A percentile compares a stretch with the other conserved stretches of the same genome.
Conservation (phyloP, 768 basidiomycete genomes). For the Crassisporium funariophilum region DNA sequence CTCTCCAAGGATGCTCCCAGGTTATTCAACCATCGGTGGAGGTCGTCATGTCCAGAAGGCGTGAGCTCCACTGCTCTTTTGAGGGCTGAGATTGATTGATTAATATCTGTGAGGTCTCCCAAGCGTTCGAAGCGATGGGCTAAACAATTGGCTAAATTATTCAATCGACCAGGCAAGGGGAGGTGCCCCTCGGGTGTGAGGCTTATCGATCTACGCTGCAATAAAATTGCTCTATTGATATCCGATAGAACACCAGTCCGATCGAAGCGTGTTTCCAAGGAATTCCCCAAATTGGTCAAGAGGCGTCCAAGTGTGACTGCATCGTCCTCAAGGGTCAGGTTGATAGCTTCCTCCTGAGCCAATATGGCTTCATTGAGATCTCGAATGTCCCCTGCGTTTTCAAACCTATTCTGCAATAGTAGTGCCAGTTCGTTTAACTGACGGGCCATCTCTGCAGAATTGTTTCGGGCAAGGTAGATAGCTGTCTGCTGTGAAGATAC, state of each 20-base stretch:
- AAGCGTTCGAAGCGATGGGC: conserved; percentile 22
- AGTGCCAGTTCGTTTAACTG: conserved; percentile 15
- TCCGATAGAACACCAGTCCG: conserved; percentile 20
- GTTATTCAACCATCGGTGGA: no score
- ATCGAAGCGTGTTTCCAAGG: conserved; percentile 15
- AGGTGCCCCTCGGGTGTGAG: conserved; percentile 15
- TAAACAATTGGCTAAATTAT: conserved; percentile 18
- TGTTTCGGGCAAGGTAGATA: conserved; percentile 6
- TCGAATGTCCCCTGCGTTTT: not conserved
- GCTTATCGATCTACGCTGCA: not conserved
- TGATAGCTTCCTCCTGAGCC: conserved; percentile 1
- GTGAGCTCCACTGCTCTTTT: conserved; percentile 20
- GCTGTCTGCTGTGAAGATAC: conserved; percentile 12
- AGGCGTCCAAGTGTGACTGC: not conserved
- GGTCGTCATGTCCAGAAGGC: conserved; percentile 15
- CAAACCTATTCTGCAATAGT: no score
- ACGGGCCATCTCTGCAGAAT: conserved; percentile 7
- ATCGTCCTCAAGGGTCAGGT: no score
- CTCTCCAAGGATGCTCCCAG: no score
- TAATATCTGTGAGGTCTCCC: conserved; percentile 24
- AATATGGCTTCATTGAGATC: conserved; percentile 5
- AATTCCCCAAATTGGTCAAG: conserved; percentile 11
- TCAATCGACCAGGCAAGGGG: conserved; percentile 14
- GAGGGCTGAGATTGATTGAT: conserved; percentile 21
- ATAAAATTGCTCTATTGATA: conserved; percentile 20